These are phyloP conservation scores for Trichoderma brevicompactum DNA, from an alignment of 2,329 filamentous ascomycete genomes.

Conservation along the genomic window DNA sequence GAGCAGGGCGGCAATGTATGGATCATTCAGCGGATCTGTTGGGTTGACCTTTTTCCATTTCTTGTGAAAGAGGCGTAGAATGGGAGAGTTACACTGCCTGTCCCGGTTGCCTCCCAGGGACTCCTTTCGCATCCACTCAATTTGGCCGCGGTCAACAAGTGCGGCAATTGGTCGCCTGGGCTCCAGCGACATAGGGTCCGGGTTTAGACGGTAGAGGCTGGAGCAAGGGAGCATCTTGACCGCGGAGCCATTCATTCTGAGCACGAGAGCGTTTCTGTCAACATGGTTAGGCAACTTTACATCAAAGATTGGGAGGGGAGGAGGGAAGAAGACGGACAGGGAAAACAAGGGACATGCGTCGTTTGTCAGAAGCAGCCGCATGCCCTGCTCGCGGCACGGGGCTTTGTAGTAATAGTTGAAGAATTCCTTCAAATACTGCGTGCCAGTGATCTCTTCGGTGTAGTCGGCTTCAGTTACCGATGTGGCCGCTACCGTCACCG, in stretches of 20 bases:
- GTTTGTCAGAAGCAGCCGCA: background rate
- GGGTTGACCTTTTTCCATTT: constrained; percentile 9
- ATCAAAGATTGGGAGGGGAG: background rate
- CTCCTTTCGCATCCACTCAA: background rate
- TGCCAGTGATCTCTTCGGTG: background rate
- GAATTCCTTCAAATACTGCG: background rate
- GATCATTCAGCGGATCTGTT: background rate
- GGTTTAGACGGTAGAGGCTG: background rate
- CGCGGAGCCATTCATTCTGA: background rate
- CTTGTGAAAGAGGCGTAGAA: background rate
- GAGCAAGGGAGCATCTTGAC: background rate
- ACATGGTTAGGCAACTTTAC: background rate
- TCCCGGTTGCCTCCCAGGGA: background rate
- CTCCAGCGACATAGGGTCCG: no score
- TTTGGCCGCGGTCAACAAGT: constrained; percentile 7
- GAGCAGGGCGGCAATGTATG: constrained; percentile 14
- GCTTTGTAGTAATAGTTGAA: constrained; percentile 11
- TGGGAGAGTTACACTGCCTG: background rate
- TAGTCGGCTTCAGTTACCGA: background rate
- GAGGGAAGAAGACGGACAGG: background rate
- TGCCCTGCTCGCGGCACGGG: background rate
- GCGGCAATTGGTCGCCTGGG: constrained; percentile 2
- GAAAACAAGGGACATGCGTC: background rate
- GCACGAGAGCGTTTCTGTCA: background rate
- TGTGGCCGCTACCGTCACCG: background rate